A percentile compares a stretch with the other conserved stretches of the same genome.
phyloP scores from a whole-genome alignment of 2,329 filamentous ascomycete genomes.

The Phialophora verrucosa region DNA sequence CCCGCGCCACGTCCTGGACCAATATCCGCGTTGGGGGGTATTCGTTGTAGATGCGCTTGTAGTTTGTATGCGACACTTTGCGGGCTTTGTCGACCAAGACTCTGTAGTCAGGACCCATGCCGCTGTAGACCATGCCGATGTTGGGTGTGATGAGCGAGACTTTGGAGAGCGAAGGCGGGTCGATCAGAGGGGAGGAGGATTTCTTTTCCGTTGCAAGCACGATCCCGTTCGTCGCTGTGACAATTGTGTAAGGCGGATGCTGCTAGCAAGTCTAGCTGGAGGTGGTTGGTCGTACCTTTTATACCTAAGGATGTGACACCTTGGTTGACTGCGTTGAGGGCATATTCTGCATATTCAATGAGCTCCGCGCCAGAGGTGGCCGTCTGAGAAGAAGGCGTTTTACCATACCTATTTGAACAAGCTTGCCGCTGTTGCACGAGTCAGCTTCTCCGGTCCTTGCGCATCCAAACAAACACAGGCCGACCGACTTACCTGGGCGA shows the following conservation, averaged over 20 bases:
- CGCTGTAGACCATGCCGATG: conserved; percentile 99
- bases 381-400: conserved; percentile 32
- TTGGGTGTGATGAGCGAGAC: conserved; percentile 97
- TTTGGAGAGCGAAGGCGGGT: conserved; percentile 92
- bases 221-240: conserved; percentile 91
- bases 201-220: conserved; percentile 99
- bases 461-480: conserved; percentile 34
- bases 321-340: conserved; percentile 98
- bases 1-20: conserved; percentile 94
- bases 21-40: conserved; percentile 99
- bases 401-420: conserved; percentile 98
- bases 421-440: conserved; percentile 75
- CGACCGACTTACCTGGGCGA: conserved; percentile 81
- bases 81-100: conserved; percentile 96
- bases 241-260: conserved; percentile 11
- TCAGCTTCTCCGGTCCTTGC: conserved; percentile 49
- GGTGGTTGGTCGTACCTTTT: conserved; percentile 70
- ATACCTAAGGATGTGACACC: conserved; percentile 98
- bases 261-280: not conserved
- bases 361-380: conserved; percentile 26
- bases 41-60: conserved; percentile 99
- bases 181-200: conserved; percentile 95
- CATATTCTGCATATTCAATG: conserved; percentile 75
- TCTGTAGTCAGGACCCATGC: conserved; percentile 98
- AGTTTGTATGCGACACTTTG: conserved; percentile 96